Evolutionary conservation across 148 eudicot species (phyloP), one percentile per base, ranked within the genome.

Genomic region (Silene conica): DNA sequence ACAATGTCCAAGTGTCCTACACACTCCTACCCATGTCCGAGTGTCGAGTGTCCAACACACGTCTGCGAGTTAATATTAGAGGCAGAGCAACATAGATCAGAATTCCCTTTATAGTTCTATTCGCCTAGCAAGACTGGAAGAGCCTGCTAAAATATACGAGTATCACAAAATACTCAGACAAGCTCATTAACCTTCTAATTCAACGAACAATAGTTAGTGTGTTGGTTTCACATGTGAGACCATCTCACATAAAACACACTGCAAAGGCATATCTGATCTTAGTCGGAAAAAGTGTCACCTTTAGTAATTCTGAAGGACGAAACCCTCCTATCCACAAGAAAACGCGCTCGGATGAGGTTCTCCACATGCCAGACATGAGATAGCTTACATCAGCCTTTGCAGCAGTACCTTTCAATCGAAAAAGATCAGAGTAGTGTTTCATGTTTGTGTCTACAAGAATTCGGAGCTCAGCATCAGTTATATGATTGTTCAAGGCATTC

Each of bases 321-420:
- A 89, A 94, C 45, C 98, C 98, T 63, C 98, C 98, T 28, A 94
- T 94, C 98, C 98, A 94, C 73, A 85, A 81, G 87, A 94, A 94
- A 81, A 91, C 85, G 45, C 93, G 87, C 56, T 94, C 98, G 22
- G 89, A 86, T 66, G 98, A 70, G 52, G 98, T 88, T 77, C 84
- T 87, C 97, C 98, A 94, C 82, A 86, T 83, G 73, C 98, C 98
- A 70, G 97, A 88, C 82, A 90, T 91, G 58, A 94, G 79, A 75
- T 89, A 89, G 69, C 88, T 89, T 56, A 90, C 90, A 54, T 92
- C 97, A n/a, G 84, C 83, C 74, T 80, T 90, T 70, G 93, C 97
- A 61, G 96, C 97, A 63, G 75, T 79, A 65, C 86, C 89, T 85
- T 92, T 94, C 77, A 94, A 77, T 43, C 70, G 77, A 78, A 94